A percentile compares a stretch with the other conserved stretches of the same genome.
phyloP scores from a whole-genome alignment of 2,329 filamentous ascomycete species.

The Pleomassaria siparia region DNA sequence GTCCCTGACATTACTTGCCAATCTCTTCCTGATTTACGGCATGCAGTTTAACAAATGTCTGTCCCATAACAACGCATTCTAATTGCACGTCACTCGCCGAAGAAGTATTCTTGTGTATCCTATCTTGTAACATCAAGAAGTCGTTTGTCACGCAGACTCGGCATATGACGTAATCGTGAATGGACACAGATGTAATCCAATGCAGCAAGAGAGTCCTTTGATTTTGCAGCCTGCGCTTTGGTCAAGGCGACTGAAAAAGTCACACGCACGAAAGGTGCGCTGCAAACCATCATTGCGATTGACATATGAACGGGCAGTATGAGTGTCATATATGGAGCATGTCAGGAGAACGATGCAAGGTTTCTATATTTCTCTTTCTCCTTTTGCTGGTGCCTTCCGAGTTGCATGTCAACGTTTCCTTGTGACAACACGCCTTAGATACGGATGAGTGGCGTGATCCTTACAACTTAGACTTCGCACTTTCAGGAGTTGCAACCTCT shows the following conservation, averaged over 20 bases:
- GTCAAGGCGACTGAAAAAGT: background rate
- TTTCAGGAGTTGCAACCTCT: slow-evolving; percentile 41
- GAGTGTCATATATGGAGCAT: background rate
- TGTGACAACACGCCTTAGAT: too few species aligned
- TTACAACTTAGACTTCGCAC: slow-evolving; percentile 44
- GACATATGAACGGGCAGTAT: background rate
- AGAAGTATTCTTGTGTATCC: slow-evolving; percentile 53
- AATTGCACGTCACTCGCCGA: slow-evolving; percentile 51
- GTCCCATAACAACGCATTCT: slow-evolving; percentile 42
- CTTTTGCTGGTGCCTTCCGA: too few species aligned
- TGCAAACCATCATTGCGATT: background rate
- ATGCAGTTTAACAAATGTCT: slow-evolving; percentile 56
- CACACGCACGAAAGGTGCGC: background rate
- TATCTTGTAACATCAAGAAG: slow-evolving; percentile 15
- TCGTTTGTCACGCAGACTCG: background rate
- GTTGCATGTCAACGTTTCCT: too few species aligned
- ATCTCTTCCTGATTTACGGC: slow-evolving; percentile 59
- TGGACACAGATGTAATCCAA: background rate
- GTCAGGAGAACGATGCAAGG: too few species aligned
- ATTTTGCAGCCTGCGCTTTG: background rate
- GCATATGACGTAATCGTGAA: background rate
- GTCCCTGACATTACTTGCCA: too few species aligned
- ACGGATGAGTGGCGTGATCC: background rate
- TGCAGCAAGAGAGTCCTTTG: background rate
- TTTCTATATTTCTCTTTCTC: too few species aligned